Evolutionary conservation across 306 rosid genomes (phyloP).

Genomic region (Ormosia semicastrata): DNA sequence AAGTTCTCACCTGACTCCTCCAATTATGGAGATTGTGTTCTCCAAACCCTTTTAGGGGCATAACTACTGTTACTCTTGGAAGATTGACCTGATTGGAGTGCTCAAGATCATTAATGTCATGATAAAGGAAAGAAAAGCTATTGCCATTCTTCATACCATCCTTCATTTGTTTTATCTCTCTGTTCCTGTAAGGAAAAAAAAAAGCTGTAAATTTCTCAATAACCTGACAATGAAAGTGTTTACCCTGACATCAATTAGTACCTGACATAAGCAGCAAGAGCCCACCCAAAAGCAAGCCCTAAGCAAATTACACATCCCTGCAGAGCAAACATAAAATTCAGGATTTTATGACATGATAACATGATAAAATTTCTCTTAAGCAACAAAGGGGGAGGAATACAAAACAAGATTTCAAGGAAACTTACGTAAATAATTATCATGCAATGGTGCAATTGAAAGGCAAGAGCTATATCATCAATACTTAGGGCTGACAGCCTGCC

Average conservation of each 20-base stretch:
- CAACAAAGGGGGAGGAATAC: background rate
- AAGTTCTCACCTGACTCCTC: constrained; percentile 83
- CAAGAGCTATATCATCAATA: constrained; percentile 7
- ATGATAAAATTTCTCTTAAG: background rate
- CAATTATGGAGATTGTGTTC: constrained; percentile 94
- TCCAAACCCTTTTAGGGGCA: constrained; percentile 98
- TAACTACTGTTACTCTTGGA: constrained; percentile 80
- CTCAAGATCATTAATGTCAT: constrained; percentile 77
- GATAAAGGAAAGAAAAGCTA: constrained; percentile 79
- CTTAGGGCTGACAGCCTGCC: background rate
- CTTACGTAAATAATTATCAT: background rate
- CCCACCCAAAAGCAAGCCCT: constrained; percentile 85
- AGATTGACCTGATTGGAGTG: constrained; percentile 82
- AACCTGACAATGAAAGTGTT: background rate
- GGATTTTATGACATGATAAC: background rate
- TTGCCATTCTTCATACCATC: constrained; percentile 57
- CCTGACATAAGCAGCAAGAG: constrained; percentile 90
- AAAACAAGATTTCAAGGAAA: constrained; percentile 14
- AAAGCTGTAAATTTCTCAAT: constrained; percentile 11
- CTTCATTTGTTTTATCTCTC: constrained; percentile 79
- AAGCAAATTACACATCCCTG: constrained; percentile 89
- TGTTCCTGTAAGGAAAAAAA: constrained; percentile 57
- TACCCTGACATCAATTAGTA: constrained; percentile 27
- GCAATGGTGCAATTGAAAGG: background rate
- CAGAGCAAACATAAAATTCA: constrained; percentile 18